phyloP scores from a whole-genome alignment of 768 basidiomycete genomes.

The Leccinum rimulosum region DNA sequence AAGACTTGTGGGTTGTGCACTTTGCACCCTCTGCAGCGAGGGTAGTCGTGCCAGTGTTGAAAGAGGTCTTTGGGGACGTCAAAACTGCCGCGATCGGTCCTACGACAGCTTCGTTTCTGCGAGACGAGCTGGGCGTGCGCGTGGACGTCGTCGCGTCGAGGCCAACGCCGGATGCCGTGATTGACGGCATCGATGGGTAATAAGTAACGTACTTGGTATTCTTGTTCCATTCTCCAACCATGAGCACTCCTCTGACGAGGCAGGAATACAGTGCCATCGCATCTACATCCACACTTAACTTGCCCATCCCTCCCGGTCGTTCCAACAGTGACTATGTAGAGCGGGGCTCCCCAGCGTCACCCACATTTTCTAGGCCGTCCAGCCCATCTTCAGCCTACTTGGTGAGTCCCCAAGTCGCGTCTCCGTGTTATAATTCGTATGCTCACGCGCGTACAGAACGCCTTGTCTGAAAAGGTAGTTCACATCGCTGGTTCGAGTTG shows the following conservation, averaged over 20 bases:
- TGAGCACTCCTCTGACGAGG: constrained; percentile 26
- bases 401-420: constrained; percentile 15
- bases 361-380: constrained; percentile 17
- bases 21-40: constrained; percentile 75
- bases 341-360: constrained; percentile 14
- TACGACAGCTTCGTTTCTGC: constrained; percentile 56
- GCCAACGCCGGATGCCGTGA: constrained; percentile 55
- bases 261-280: constrained; percentile 29
- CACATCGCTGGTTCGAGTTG: background rate
- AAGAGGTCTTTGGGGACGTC: constrained; percentile 38
- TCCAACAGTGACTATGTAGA: constrained; percentile 17
- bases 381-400: constrained; percentile 27
- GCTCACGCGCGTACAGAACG: constrained; percentile 21
- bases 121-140: constrained; percentile 39
- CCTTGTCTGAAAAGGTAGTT: constrained; percentile 26
- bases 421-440: rapidly evolving
- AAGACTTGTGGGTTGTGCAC: constrained; percentile 65
- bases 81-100: constrained; percentile 66
- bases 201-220: background rate
- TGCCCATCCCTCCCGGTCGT: constrained; percentile 14
- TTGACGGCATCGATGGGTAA: constrained; percentile 21
- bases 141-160: constrained; percentile 57
- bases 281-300: constrained; percentile 22
- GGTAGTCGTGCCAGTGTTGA: constrained; percentile 51
- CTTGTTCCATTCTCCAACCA: constrained; percentile 7